Evolutionary conservation across 2,329 filamentous ascomycete genomes (phyloP), one percentile per base, ranked within the genome.

Genomic region (Mollisia scopiformis): DNA sequence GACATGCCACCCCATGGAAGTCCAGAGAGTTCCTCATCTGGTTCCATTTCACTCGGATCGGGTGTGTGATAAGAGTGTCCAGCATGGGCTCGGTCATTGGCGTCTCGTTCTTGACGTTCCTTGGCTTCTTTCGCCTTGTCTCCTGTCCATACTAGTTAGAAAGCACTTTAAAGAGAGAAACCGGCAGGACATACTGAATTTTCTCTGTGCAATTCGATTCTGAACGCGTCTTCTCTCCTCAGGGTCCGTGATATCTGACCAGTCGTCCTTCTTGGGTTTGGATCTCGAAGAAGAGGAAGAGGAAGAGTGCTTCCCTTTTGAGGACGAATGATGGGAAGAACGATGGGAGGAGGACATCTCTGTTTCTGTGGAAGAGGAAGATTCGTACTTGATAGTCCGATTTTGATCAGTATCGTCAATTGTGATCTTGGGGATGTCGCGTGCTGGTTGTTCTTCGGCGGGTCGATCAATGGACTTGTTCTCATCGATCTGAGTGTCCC

Each of bases 151-250:
- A 37, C 41, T 10, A 23, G 46, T 68, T 50, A 66, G 59, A 21
- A 27, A 49, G 14, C n/a, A n/a, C n/a, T 21, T n/a, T 1, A 41
- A 33, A 19, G 21, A 28, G 3, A 35, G 7, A 10, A 47, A 6
- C 3, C 13, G 43, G 21, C 39, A 31, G 16, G 30, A 10, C 25
- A 14, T 82, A 92, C 90, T 83, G 68, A 91, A 92, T 69, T 91
- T 91, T 66, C 89, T 82, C 70, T 92, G 90, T 1, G 89, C 89
- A 62, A 92, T 84, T 57, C 88, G 84, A 72, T 93, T 93, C 73
- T 93, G 90, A 54, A 92, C 89, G 62, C 88, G 87, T 64, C 90
- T 81, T 71, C 90, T 82, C 76, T 91, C 88, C 62, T 87, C 86
- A 0, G 88, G 88, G 67, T 92, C 88, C 6, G 83, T 84, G 46